phyloP scores from a whole-genome alignment of 2,329 filamentous ascomycete genomes.

The Trichoderma koningiopsis region DNA sequence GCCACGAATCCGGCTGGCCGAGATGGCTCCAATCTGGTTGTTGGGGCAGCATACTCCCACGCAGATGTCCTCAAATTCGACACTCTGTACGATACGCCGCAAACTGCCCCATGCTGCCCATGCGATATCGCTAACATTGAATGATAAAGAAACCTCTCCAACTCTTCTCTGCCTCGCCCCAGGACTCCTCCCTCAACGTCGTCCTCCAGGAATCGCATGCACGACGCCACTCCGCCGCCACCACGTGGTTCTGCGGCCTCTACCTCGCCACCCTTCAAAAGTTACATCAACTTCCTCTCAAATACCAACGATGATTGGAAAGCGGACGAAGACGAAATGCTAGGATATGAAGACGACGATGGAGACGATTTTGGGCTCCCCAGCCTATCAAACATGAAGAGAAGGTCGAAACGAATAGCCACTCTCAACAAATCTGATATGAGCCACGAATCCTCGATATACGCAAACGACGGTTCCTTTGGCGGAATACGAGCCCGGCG shows the following conservation, averaged over 20 bases:
- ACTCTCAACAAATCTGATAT: conserved; percentile 42
- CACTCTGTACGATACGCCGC: conserved; percentile 60
- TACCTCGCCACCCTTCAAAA: conserved; percentile 67
- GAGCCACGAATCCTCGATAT: conserved; percentile 37
- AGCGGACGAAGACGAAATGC: conserved; percentile 73
- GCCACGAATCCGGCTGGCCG: conserved; percentile 45
- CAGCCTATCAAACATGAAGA: conserved; percentile 87
- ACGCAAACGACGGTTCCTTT: conserved; percentile 42
- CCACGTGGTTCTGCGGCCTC: conserved; percentile 53
- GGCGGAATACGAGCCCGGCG: conserved; percentile 51
- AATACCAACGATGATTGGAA: conserved; percentile 84
- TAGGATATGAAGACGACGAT: conserved; percentile 80
- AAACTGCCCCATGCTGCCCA: not conserved
- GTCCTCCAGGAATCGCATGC: conserved; percentile 51
- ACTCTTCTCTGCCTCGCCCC: conserved; percentile 65
- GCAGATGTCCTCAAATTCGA: conserved; percentile 91
- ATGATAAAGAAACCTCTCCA: conserved; percentile 58
- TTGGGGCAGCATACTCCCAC: conserved; percentile 95
- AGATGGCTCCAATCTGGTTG: conserved; percentile 69
- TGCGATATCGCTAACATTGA: conserved; percentile 7
- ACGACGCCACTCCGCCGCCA: conserved; percentile 61
- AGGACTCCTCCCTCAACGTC: conserved; percentile 72
- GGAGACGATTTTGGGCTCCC: conserved; percentile 96
- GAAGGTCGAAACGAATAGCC: conserved; percentile 62
- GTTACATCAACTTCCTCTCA: conserved; percentile 79